Percentiles rank a stretch among this genome's conserved stretches.
Evolutionary conservation across 2,329 filamentous ascomycete species (phyloP).

Genomic region (Penicillium frequentans): DNA sequence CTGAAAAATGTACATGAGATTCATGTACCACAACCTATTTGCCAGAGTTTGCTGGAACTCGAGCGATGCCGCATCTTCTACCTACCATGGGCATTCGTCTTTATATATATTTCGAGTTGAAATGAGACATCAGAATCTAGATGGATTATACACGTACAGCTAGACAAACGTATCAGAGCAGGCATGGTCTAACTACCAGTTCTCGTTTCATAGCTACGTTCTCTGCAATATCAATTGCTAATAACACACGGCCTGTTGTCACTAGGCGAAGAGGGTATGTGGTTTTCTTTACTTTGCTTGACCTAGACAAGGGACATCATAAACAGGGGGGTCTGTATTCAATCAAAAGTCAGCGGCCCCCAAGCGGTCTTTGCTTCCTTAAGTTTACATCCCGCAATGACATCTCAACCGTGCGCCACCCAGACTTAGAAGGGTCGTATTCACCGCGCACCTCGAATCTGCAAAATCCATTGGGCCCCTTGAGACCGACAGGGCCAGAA

Average conservation of each 20-base stretch:
- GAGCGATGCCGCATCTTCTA: not conserved
- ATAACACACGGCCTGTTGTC: not conserved
- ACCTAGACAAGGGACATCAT: not conserved
- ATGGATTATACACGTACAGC: too few relatives aligned
- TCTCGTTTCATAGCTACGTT: not conserved
- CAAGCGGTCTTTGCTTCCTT: slow-evolving; percentile 27
- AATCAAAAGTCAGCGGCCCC: not conserved
- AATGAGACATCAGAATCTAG: too few relatives aligned
- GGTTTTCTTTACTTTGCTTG: not conserved
- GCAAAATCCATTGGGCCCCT: slow-evolving; percentile 35
- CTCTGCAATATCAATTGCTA: too few relatives aligned
- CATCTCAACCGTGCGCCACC: slow-evolving; percentile 33
- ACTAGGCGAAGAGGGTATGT: not conserved
- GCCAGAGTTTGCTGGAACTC: not conserved
- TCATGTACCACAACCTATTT: not conserved
- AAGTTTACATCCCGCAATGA: slow-evolving; percentile 32
- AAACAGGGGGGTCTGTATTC: not conserved
- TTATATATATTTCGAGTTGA: too few relatives aligned
- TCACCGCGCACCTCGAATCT: slow-evolving; percentile 37
- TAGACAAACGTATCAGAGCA: too few relatives aligned
- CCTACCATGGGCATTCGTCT: too few relatives aligned
- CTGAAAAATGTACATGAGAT: not conserved
- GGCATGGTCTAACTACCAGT: not conserved
- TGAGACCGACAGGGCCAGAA: slow-evolving; percentile 34
- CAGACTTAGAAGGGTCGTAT: slow-evolving; percentile 33